Evolutionary conservation across 1,139 yeast genomes (phyloP), one percentile per base, ranked within the genome.

Genomic region (Taphrina communis): DNA sequence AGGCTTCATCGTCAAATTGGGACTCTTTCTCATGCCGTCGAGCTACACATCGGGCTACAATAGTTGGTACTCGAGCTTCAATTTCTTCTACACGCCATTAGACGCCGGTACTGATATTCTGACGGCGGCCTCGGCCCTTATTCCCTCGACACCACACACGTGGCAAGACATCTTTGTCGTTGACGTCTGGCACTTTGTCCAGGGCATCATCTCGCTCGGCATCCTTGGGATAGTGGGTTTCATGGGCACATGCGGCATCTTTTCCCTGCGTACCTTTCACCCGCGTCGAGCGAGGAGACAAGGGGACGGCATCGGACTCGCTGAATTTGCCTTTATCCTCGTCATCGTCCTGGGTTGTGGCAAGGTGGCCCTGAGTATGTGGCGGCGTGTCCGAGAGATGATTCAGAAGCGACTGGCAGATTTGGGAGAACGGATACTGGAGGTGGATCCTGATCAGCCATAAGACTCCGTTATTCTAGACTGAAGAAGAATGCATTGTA

Each of bases 21-120:
- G 67, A 39, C 61, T 63, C 21, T 63, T 41, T 21, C 38, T 63
- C 36, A 35, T 44, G 17, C 61, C 67, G 17, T 50, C 60, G 48
- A 58, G 44, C 21, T 63, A 56, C n/a, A 38, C 46, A 19, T 35
- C 38, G 0, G 51, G 59, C 56, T 31, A 53, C 25, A 25, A 41
- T 8, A 36, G 60, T 31, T 63, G 60, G 67, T 57, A 42, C 52
- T 53, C 67, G 5, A 48, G 48, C n/a, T 55, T 56, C 55, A 57
- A 48, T 11, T 55, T 56, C 55, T 63, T 63, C 48, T 63, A 63
- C 67, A 63, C 67, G n/a, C 67, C 67, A 35, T 31, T 63, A 9
- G 67, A 63, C 36, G 67, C 67, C 14, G 67, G 67, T 1, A 42
- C 60, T 8, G 67, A 63, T 46, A 35, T 63, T 21, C 48, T 63